A percentile compares a stretch with the other conserved stretches of the same genome.
These are phyloP conservation scores for Phellopilus nigrolimitatus DNA, from an alignment of 1,284 basidiomycete species.

Conservation along the genomic window DNA sequence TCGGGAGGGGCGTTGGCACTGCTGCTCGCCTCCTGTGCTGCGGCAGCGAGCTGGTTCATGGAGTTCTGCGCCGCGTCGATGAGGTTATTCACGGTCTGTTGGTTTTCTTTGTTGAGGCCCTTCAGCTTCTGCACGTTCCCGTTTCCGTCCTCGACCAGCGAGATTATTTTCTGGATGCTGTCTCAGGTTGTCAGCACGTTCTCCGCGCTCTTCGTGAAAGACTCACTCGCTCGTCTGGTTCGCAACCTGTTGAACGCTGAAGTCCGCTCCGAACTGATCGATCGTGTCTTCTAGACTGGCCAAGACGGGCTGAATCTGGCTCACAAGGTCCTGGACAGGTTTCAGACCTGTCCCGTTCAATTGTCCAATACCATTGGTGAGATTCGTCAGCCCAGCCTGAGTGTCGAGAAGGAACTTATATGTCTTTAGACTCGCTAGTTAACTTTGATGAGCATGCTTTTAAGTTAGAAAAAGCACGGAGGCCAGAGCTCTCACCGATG, in stretches of 20 bases:
- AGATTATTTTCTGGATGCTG: slow-evolving; percentile 20
- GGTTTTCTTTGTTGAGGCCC: slow-evolving; percentile 19
- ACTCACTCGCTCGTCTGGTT: slow-evolving; percentile 20
- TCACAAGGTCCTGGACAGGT: slow-evolving; percentile 14
- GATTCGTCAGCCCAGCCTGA: slow-evolving; percentile 18
- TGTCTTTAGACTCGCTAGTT: slow-evolving; percentile 21
- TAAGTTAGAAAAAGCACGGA: not conserved
- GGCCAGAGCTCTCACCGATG: slow-evolving; percentile 10
- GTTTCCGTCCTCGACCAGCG: slow-evolving; percentile 19
- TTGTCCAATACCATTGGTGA: slow-evolving; percentile 15
- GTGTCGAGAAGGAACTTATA: slow-evolving; percentile 23
- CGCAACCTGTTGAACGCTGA: slow-evolving; percentile 20
- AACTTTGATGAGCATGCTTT: slow-evolving; percentile 22
- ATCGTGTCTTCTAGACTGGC: slow-evolving; percentile 18
- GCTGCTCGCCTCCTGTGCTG: slow-evolving; percentile 16
- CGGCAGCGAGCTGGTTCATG: slow-evolving; percentile 19
- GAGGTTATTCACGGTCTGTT: slow-evolving; percentile 14
- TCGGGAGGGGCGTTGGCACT: slow-evolving; percentile 24
- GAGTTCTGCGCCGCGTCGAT: slow-evolving; percentile 18
- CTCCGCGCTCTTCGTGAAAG: not conserved
- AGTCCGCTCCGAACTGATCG: slow-evolving; percentile 22
- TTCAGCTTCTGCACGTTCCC: slow-evolving; percentile 19
- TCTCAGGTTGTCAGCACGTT: not conserved
- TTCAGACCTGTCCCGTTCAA: slow-evolving; percentile 17
- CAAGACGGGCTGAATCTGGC: slow-evolving; percentile 19